These are phyloP conservation scores for Mortierella claussenii DNA, from an alignment of 192 early-diverging fungal genomes.

Conservation along the genomic window DNA sequence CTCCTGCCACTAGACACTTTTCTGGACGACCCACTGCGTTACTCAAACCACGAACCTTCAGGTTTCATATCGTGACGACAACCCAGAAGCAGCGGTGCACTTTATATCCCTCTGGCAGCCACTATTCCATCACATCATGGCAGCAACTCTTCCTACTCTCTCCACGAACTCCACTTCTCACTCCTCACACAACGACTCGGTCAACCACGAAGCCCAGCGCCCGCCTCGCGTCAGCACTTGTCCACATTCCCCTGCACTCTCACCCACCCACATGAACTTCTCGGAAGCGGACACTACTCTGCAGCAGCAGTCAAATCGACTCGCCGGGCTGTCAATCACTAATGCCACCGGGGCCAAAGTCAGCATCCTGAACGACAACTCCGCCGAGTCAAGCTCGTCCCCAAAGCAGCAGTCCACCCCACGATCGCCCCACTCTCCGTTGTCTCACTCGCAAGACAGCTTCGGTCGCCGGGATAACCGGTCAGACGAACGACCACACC, in stretches of 20 bases:
- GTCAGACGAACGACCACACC: not conserved
- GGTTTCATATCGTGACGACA: no score
- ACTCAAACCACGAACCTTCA: no score
- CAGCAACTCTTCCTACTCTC: not conserved
- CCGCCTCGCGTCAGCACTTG: not conserved
- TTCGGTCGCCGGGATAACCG: not conserved
- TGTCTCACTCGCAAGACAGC: not conserved
- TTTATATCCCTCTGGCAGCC: no score
- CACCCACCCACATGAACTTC: slow-evolving; percentile 3
- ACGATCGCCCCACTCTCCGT: not conserved
- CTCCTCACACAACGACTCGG: not conserved
- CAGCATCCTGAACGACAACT: slow-evolving; percentile 61
- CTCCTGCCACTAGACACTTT: no score
- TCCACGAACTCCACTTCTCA: slow-evolving; percentile 1
- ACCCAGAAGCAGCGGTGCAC: no score
- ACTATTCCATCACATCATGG: no score
- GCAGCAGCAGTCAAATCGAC: slow-evolving; percentile 37
- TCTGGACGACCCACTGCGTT: no score
- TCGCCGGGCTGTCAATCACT: slow-evolving; percentile 58
- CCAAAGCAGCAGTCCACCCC: not conserved
- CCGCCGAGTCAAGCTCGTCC: slow-evolving; percentile 1
- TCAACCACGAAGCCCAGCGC: no score
- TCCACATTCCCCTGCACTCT: slow-evolving; percentile 2
- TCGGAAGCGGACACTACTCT: slow-evolving; percentile 25
- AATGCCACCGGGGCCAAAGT: slow-evolving; percentile 63